Evolutionary conservation across 1,284 basidiomycete species (phyloP), one percentile per base, ranked within the genome.

Genomic region (Butyriboletus appendiculatus): DNA sequence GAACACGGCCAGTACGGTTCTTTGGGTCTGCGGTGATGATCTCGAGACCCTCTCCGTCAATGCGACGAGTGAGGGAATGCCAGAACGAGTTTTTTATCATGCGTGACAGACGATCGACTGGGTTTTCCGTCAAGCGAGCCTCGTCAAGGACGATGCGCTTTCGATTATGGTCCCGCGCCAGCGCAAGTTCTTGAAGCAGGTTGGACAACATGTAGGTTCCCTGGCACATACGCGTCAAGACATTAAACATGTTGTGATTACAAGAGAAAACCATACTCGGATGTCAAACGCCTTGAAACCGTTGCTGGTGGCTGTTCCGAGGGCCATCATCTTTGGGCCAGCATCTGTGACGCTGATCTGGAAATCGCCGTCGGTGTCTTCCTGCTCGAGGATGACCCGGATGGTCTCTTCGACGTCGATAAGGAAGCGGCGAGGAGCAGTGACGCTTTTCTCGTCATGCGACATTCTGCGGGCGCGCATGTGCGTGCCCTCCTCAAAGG

Each of bases 371-470:
- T 99, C 95, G 5, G 96, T 98, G 72, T 99, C 96, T 70, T 99
- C 96, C 70, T 99, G 97, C 71, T 97, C 94, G 33, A 99, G 86
- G 7, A 99, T 87, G 56, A 98, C 86, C 44, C 95, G 87, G 71
- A 99, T 95, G 32, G 96, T 99, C 75, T 98, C 95, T 67, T 99
- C 96, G n/a, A 99, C 96, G 65, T 98, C 96, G 58, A 99, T 94
- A 37, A 98, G 82, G 76, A 98, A 99, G 32, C 94, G 88, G 42
- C 94, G 81, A 20, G 88, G 87, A 0, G 76, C 81, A 2, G 84
- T 79, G n/a, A 83, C 79, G 56, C 80, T 80, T 72, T 90, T 88
- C 73, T 90, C 89, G 66, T 91, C 92, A 66, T 95, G 93, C 16
- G 92, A 94, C 75, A 96, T 80, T 45, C 93, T 80, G 46, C 93